Percentiles rank a stretch among this genome's conserved stretches.
Evolutionary conservation across 2,329 filamentous ascomycete species (phyloP).

Genomic region (Alternaria angustiovoidea): DNA sequence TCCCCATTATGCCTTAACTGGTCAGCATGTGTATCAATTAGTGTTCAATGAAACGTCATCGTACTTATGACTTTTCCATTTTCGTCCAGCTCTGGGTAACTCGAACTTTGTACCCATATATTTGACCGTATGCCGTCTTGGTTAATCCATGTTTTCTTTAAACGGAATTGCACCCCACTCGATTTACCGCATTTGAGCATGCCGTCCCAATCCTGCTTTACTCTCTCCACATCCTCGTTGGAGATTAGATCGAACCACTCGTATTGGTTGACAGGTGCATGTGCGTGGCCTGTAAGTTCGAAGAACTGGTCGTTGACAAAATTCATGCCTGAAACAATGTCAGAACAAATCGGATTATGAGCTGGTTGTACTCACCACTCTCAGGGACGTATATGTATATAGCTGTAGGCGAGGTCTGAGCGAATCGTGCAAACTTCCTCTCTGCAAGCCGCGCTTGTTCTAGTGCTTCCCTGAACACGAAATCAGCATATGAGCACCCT

Average conservation of each 20-base stretch:
- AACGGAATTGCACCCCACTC: slow-evolving; percentile 30
- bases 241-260: slow-evolving; percentile 31
- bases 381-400: slow-evolving; percentile 38
- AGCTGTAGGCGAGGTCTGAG: slow-evolving; percentile 35
- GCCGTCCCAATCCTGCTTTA: slow-evolving; percentile 25
- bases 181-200: slow-evolving; percentile 28
- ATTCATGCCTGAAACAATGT: slow-evolving; percentile 29
- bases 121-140: slow-evolving; percentile 35
- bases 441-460: slow-evolving; percentile 37
- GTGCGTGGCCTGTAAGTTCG: slow-evolving; percentile 33
- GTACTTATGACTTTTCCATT: slow-evolving; percentile 35
- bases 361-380: slow-evolving; percentile 15
- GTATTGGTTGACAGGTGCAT: slow-evolving; percentile 20
- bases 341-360: not conserved
- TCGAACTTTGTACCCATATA: slow-evolving; percentile 39
- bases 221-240: slow-evolving; percentile 31
- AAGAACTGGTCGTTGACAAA: slow-evolving; percentile 44
- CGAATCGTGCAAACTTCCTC: slow-evolving; percentile 37
- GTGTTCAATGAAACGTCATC: not conserved
- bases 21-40: not conserved
- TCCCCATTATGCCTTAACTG: slow-evolving; percentile 41
- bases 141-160: slow-evolving; percentile 40
- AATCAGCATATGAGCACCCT: rapidly evolving
- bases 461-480: slow-evolving; percentile 25
- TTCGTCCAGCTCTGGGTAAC: slow-evolving; percentile 33